Evolutionary conservation across 108 stramenopile species (phyloP).

Genomic region (Pseudonitzschia multistriata): DNA sequence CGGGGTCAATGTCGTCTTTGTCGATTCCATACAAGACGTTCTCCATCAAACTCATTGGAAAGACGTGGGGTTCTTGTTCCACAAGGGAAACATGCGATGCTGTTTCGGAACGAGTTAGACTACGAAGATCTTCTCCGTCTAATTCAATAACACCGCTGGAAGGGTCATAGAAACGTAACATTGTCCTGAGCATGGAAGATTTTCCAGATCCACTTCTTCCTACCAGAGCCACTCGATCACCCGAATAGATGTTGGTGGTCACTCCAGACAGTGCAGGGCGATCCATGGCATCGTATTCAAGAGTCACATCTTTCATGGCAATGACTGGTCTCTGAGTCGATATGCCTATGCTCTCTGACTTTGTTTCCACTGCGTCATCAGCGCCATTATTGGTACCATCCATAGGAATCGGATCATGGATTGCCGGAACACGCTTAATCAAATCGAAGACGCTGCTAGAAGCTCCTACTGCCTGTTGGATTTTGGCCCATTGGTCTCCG

Average conservation of each 20-base stretch:
- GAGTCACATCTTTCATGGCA: constrained; percentile 58
- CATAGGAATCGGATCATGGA: constrained; percentile 54
- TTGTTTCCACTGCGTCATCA: not conserved
- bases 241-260: constrained; percentile 74
- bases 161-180: constrained; percentile 95
- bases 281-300: constrained; percentile 71
- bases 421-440: constrained; percentile 60
- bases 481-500: constrained; percentile 87
- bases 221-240: constrained; percentile 91
- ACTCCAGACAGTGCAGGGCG: constrained; percentile 61
- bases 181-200: constrained; percentile 77
- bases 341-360: not conserved
- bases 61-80: constrained; percentile 89
- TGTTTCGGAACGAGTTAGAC: constrained; percentile 74
- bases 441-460: constrained; percentile 82
- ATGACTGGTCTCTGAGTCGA: constrained; percentile 44
- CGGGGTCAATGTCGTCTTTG: constrained; percentile 62
- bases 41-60: constrained; percentile 86
- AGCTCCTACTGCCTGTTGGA: constrained; percentile 79
- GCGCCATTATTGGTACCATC: not conserved
- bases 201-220: constrained; percentile 94
- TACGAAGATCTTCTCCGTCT: constrained; percentile 76
- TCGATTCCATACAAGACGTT: constrained; percentile 90
- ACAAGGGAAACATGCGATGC: constrained; percentile 74
- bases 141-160: constrained; percentile 67